Evolutionary conservation across 2,329 filamentous ascomycete genomes (phyloP).

Genomic region (Thielaviopsis populi): DNA sequence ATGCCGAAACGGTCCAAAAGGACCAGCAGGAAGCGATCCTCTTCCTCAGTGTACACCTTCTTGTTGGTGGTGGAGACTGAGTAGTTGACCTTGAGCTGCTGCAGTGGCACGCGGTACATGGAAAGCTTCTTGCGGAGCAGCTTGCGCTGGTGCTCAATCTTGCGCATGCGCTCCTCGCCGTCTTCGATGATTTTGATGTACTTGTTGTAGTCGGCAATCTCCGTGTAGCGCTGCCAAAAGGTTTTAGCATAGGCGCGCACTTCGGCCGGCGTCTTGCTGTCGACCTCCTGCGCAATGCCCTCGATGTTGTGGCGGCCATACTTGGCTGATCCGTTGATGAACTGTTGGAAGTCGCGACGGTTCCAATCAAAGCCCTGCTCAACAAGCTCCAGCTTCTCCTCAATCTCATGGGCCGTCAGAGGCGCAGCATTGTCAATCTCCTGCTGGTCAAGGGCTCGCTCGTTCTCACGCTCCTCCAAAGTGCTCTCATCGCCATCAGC

Average conservation of each 20-base stretch:
- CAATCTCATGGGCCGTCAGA: constrained; percentile 75
- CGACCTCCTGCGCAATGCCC: constrained; percentile 74
- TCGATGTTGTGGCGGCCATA: constrained; percentile 79
- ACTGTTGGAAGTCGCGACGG: constrained; percentile 93
- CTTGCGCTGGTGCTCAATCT: constrained; percentile 83
- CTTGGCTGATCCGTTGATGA: constrained; percentile 87
- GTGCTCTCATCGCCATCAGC: constrained; percentile 78
- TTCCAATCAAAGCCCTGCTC: constrained; percentile 93
- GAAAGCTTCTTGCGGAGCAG: constrained; percentile 90
- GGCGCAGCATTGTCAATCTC: constrained; percentile 87
- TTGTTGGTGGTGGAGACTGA: constrained; percentile 98
- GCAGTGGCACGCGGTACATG: constrained; percentile 90
- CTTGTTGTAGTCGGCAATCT: constrained; percentile 79
- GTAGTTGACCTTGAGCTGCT: constrained; percentile 98
- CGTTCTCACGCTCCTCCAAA: constrained; percentile 69
- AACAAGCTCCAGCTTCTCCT: constrained; percentile 70
- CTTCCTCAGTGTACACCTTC: constrained; percentile 97
- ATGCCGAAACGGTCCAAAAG: constrained; percentile 85
- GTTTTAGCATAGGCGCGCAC: constrained; percentile 85
- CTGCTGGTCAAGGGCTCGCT: constrained; percentile 73
- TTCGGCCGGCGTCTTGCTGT: constrained; percentile 73
- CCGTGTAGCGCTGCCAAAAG: constrained; percentile 90
- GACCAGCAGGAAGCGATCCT: constrained; percentile 88
- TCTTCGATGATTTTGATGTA: constrained; percentile 80
- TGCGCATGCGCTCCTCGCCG: constrained; percentile 77